Base-by-base conservation (phyloP, 768 basidiomycete genomes). In the Steccherinum ochraceum region DNA sequence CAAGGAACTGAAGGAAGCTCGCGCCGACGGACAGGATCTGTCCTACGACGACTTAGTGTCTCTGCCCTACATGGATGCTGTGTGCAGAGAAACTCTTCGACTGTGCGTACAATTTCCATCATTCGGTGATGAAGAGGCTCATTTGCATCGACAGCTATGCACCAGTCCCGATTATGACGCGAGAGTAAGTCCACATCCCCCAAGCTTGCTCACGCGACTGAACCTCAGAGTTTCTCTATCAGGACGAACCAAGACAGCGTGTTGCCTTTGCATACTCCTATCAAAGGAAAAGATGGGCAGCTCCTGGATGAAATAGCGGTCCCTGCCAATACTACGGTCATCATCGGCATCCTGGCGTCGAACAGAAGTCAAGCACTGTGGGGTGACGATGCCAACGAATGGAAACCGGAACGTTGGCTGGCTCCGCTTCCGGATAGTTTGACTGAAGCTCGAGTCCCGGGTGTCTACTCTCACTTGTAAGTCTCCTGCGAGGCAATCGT, bases 1-100 rank as follows among this genome's bases (percentile, higher is more conserved):
- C 11, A 13, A 58, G 5, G 74, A 75, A 52, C 55, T 76, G 20
- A 25, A 48, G 1, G 46, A 59, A 20, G 68, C 68, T 2, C 50
- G 52, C 3, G 54, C 46, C 2, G 48, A 58, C 24, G 56, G 56
- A 7, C 56, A 48, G 1, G 66, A 71, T 24, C 48, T 75, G 2
- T 45, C 57, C 2, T 74, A 73, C 47, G 73, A 75, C 41, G 60
- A 62, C 12, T 59, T 77, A 19, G 58, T 67, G 50, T 19, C 73
- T 0, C 67, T 89, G 2, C 75, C 82, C 0, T 86, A 83, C 57
- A 77, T 89, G 12, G 86, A 86, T 51, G 72, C 70, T 12, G 74
- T 84, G 4, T 71, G 83, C 2, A 72, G 78, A 2, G 84, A 85
- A 63, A 77, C 74, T 0, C 60, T 85, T 52, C 74, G 84, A 0